phyloP scores from a whole-genome alignment of 371 early-diverging fungal genomes.

The Coemansia linderi region DNA sequence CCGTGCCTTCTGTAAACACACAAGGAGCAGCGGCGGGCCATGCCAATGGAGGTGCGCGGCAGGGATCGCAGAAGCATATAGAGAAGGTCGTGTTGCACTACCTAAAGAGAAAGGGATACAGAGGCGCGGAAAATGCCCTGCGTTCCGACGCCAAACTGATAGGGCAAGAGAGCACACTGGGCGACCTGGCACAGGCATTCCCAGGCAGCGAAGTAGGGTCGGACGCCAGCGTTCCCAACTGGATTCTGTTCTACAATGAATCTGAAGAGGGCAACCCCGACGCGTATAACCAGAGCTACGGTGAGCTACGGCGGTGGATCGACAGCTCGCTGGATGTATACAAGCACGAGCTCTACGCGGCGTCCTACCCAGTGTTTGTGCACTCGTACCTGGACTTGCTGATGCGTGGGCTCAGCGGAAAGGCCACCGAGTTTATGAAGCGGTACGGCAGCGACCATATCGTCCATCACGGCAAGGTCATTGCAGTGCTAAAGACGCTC shows the following conservation, averaged over 20 bases:
- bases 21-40: not conserved
- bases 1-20: not conserved
- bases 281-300: conserved; percentile 76
- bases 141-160: conserved; percentile 55
- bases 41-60: conserved; percentile 7
- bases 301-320: conserved; percentile 86
- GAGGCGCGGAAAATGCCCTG: conserved; percentile 55
- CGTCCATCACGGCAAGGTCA: conserved; percentile 71
- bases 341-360: conserved; percentile 84
- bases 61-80: conserved; percentile 52
- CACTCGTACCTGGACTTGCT: conserved; percentile 91
- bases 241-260: conserved; percentile 69
- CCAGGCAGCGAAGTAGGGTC: conserved; percentile 55
- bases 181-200: conserved; percentile 52
- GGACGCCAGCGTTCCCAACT: conserved; percentile 59
- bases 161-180: conserved; percentile 55
- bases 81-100: conserved; percentile 62
- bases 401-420: conserved; percentile 60
- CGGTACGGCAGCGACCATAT: conserved; percentile 74
- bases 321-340: conserved; percentile 93
- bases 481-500: conserved; percentile 68
- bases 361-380: conserved; percentile 94
- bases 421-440: conserved; percentile 83
- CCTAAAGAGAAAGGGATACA: conserved; percentile 63
- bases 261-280: conserved; percentile 76